Base-by-base conservation (phyloP, 2,329 filamentous ascomycete genomes). In the Exserohilum rostratum region DNA sequence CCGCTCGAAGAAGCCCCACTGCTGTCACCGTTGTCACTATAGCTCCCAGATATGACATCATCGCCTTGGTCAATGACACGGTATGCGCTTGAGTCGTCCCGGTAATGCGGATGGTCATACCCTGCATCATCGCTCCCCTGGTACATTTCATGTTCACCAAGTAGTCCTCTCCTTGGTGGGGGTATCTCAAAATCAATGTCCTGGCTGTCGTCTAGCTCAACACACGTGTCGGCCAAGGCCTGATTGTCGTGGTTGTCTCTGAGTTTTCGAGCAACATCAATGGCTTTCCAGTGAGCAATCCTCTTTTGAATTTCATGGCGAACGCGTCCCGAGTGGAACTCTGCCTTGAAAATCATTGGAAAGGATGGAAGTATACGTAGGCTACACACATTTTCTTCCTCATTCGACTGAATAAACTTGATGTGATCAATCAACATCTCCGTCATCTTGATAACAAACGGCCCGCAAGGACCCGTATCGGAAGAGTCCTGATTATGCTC, bases 381-480 rank as follows among this genome's bases (percentile, higher is more conserved):
- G 3, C 1, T 3, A 7, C 44, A 62, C 1, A 39, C 4, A 2
- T 48, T 18, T 33, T 51, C 56, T 1, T n/a, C 6, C 15, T 49
- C 51, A 18, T 4, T 3, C 12, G 20, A n/a, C 20, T 55, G 50
- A 20, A 3, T 10, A 3, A 3, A 3, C 22, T 27, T 50, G 38
- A 63, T 60, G 4, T 18, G 5, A 0, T 17, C 11, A 9, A 58
- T 44, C 20, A 54, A 10, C 1, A 48, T 10, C 4, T 58, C 22
- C 6, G 55, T 48, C 59, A 69, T 64, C 17, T 50, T 52, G 22
- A 52, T 57, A 4, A 68, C 58, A 27, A 66, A 65, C 3, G 65
- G 64, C 3, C 64, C 65, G 31, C 66, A 68, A 3, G 66, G 39
- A 9, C 65, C 66, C 3, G 6, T 11, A 38, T 69, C 64, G 0